Evolutionary conservation across 257 asterid species (phyloP), one percentile per base, ranked within the genome.

Genomic region (Petunia secreta): DNA sequence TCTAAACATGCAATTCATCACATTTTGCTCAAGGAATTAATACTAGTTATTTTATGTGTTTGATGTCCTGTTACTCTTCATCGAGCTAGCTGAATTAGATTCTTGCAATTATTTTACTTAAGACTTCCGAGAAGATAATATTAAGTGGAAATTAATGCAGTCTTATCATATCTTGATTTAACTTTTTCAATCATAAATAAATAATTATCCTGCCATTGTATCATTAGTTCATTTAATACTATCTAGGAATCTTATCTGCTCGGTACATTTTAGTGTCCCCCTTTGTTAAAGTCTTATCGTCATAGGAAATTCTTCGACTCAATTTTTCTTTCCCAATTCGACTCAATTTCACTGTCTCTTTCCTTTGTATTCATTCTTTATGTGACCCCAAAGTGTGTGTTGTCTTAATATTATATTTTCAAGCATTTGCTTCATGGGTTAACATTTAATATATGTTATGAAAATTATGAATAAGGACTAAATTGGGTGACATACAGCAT

Each of bases 61-160:
- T 39, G 48, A 64, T 39, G 25, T 25, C 25, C 25, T 25, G 34
- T 65, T 39, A 65, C 13, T 39, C 36, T 66, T 66, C 53, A 15
- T 66, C 14, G 5, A 14, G 43, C 7, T 14, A 14, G 43, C 7
- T 40, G 74, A 65, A 46, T 69, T 25, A 25, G 44, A 71, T 71
- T 50, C 62, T 34, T 11, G 77, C 6, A 71, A 71, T 71, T 71
- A 48, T 25, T 71, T 5, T 50, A 71, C 13, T 46, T 71, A 71
- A 10, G 77, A 50, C 41, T 10, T 48, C 2, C 34, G 62, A 34
- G 77, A 71, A 48, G 48, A 43, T 11, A 48, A 71, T 71, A 71
- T 44, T 71, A 71, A 4, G 77, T 71, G 62, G 60, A 71, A 50
- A 15, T 54, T 71, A 34, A 34, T 39, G 10, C 13, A 46, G 50